These are phyloP conservation scores for Xylariaceae sp. DNA, from an alignment of 2,329 filamentous ascomycete species.

Conservation along the genomic window DNA sequence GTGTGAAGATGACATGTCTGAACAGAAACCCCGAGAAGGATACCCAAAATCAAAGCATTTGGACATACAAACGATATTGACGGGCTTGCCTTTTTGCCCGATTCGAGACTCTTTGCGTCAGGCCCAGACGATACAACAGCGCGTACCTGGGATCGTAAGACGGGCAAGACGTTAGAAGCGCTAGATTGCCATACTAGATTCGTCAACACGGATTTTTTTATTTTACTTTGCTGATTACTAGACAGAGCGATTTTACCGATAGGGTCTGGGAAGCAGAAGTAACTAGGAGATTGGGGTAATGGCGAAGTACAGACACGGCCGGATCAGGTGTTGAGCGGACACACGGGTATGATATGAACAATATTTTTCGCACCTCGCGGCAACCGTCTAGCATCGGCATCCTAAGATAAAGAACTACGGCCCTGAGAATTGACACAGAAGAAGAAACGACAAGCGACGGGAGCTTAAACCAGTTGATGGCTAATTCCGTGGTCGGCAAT, in stretches of 20 bases:
- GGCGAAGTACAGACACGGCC: background rate
- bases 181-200: background rate
- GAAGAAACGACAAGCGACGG: background rate
- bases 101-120: background rate
- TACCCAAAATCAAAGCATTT: background rate
- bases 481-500: background rate
- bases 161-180: background rate
- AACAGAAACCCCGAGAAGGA: no score
- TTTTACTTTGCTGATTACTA: background rate
- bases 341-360: background rate
- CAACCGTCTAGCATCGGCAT: background rate
- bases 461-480: background rate
- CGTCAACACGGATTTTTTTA: background rate
- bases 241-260: background rate
- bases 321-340: background rate
- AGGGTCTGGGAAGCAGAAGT: background rate
- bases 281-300: background rate
- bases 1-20: no score
- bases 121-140: background rate
- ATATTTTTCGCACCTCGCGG: background rate
- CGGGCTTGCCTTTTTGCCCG: background rate
- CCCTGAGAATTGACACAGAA: background rate
- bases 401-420: background rate
- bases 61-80: background rate
- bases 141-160: background rate